These are phyloP conservation scores for Globisporangium echinulatum DNA, from an alignment of 352 stramenopile species.

Conservation along the genomic window DNA sequence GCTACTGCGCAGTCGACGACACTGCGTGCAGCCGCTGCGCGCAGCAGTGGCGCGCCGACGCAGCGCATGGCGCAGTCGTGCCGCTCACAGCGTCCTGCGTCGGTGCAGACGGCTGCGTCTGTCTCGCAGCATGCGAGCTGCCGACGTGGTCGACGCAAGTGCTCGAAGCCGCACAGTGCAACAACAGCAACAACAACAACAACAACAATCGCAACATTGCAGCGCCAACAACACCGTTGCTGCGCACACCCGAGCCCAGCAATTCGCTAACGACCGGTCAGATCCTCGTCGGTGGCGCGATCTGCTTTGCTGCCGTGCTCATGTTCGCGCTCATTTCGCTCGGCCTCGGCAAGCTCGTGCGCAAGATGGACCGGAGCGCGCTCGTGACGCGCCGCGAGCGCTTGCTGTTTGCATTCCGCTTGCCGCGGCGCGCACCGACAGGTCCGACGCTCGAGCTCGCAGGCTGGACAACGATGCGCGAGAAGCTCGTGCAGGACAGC, in stretches of 20 bases:
- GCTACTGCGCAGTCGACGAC: slow-evolving; percentile 9
- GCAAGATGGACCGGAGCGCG: slow-evolving; percentile 10
- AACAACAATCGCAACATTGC: neutral
- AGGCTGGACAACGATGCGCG: slow-evolving; percentile 15
- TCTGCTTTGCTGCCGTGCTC: slow-evolving; percentile 3
- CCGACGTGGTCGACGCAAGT: slow-evolving; percentile 4
- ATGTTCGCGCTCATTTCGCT: slow-evolving; percentile 9
- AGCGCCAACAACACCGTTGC: neutral
- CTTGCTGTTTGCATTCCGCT: neutral
- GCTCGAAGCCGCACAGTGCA: neutral
- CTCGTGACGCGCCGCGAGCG: neutral
- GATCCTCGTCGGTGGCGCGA: slow-evolving; percentile 3
- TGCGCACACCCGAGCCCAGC: neutral
- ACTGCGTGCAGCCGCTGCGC: slow-evolving; percentile 6
- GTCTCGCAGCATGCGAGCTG: slow-evolving; percentile 13
- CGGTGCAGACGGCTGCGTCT: slow-evolving; percentile 11
- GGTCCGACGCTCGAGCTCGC: slow-evolving; percentile 10
- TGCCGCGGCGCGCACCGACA: slow-evolving; percentile 5
- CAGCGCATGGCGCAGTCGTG: neutral
- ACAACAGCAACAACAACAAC: neutral
- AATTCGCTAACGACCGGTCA: neutral
- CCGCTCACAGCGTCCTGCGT: slow-evolving; percentile 3
- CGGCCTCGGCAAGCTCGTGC: slow-evolving; percentile 12
- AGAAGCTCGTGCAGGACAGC: slow-evolving; percentile 8
- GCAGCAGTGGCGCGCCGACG: neutral